These are phyloP conservation scores for Daldinia eschscholtzii DNA, from an alignment of 2,329 filamentous ascomycete genomes.

Conservation along the genomic window DNA sequence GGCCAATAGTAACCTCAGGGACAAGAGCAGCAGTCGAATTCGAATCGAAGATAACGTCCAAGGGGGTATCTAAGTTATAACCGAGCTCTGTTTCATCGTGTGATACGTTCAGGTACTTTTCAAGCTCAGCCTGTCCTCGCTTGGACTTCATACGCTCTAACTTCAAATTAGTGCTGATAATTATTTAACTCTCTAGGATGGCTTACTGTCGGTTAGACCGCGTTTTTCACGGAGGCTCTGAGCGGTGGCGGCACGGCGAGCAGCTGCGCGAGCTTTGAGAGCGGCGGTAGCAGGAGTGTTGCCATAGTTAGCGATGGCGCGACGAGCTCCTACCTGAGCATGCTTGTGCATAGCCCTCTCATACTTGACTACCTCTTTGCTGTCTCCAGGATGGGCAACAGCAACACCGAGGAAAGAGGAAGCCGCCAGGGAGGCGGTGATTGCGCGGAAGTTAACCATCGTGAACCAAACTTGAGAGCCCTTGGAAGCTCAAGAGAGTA, in stretches of 20 bases:
- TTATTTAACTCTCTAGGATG: not conserved
- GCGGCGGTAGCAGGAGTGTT: conserved; percentile 54
- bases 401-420: conserved; percentile 42
- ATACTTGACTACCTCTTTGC: conserved; percentile 46
- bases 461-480: conserved; percentile 21
- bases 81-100: conserved; percentile 48
- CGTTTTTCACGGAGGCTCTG: conserved; percentile 56
- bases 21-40: conserved; percentile 51
- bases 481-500: conserved; percentile 13
- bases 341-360: conserved; percentile 53
- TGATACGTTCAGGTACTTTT: conserved; percentile 45
- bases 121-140: conserved; percentile 47
- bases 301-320: conserved; percentile 55
- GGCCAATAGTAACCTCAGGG: conserved; percentile 50
- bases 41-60: conserved; percentile 52
- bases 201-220: conserved; percentile 46
- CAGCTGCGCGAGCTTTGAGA: conserved; percentile 54
- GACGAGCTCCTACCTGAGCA: conserved; percentile 53
- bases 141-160: conserved; percentile 47
- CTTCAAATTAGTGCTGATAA: not conserved
- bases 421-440: conserved; percentile 47
- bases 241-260: conserved; percentile 55
- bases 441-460: conserved; percentile 48
- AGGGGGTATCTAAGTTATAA: conserved; percentile 54
- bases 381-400: conserved; percentile 57